Conservation (phyloP, 805 yeast genomes). For the Ogataea parapolymorpha region DNA sequence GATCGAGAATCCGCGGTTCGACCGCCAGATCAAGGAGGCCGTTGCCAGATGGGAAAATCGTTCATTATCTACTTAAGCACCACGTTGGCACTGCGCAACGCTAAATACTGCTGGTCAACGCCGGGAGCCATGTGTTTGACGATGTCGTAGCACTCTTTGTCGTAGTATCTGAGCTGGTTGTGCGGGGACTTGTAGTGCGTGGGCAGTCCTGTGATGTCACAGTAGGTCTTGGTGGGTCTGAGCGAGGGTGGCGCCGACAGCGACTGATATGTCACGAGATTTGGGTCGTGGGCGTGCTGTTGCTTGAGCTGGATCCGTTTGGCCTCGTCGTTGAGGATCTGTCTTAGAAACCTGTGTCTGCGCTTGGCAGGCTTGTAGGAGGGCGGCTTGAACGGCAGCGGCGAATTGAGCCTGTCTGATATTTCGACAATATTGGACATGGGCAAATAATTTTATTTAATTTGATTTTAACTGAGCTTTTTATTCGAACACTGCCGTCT, state of each 20-base stretch:
- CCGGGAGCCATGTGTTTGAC: conserved; percentile 83
- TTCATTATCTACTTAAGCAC: conserved; percentile 47
- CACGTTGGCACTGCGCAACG: conserved; percentile 84
- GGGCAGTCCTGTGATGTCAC: conserved; percentile 89
- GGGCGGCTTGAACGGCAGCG: conserved; percentile 58
- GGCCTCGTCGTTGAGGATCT: conserved; percentile 73
- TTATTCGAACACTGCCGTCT: conserved; percentile 10
- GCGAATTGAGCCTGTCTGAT: conserved; percentile 38
- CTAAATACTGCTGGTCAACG: conserved; percentile 87
- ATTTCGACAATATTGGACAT: conserved; percentile 21
- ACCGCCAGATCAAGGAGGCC: conserved; percentile 23
- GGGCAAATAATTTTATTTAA: conserved; percentile 1
- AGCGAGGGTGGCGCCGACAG: conserved; percentile 86
- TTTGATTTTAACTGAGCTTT: neutral
- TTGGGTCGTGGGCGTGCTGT: conserved; percentile 30
- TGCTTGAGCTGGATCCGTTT: conserved; percentile 52
- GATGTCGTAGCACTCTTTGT: conserved; percentile 77
- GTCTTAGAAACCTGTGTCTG: conserved; percentile 71
- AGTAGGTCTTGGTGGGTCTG: conserved; percentile 75
- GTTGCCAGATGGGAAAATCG: conserved; percentile 25
- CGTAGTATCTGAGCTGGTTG: conserved; percentile 72
- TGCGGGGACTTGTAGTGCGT: conserved; percentile 74
- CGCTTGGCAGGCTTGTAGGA: conserved; percentile 49
- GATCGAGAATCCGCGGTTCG: conserved; percentile 32
- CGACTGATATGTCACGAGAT: conserved; percentile 64